Evolutionary conservation across 208 protist genomes (phyloP).

Genomic region (Dictyostelium gargantuum): DNA sequence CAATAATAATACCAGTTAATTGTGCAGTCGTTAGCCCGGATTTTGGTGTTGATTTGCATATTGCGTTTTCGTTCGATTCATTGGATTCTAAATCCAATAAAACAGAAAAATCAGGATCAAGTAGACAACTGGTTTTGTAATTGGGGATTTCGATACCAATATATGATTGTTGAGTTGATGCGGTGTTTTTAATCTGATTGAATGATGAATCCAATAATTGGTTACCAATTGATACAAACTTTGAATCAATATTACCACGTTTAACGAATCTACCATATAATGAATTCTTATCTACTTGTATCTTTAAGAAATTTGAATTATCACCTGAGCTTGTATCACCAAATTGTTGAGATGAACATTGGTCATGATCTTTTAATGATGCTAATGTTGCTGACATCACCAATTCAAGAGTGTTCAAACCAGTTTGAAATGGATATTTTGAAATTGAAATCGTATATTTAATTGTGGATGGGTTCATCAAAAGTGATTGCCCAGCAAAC

Average conservation of each 20-base stretch:
- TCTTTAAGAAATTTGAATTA: not conserved
- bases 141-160: not conserved
- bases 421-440: not conserved
- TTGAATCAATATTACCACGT: not conserved
- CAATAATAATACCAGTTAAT: not conserved
- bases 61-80: not conserved
- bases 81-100: not conserved
- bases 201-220: not conserved
- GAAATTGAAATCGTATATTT: not conserved
- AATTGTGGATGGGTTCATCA: not conserved
- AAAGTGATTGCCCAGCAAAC: not conserved
- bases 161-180: not conserved
- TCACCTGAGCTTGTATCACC: not conserved
- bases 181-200: not conserved
- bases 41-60: not conserved
- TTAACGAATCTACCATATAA: not conserved
- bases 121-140: not conserved
- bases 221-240: not conserved
- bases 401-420: not conserved
- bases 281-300: not conserved
- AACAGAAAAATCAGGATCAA: constrained; percentile 9
- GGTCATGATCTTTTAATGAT: not conserved
- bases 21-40: not conserved
- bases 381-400: not conserved
- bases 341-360: not conserved